These are phyloP conservation scores for Knoxia roxburghii DNA, from an alignment of 257 asterid species.

Conservation along the genomic window DNA sequence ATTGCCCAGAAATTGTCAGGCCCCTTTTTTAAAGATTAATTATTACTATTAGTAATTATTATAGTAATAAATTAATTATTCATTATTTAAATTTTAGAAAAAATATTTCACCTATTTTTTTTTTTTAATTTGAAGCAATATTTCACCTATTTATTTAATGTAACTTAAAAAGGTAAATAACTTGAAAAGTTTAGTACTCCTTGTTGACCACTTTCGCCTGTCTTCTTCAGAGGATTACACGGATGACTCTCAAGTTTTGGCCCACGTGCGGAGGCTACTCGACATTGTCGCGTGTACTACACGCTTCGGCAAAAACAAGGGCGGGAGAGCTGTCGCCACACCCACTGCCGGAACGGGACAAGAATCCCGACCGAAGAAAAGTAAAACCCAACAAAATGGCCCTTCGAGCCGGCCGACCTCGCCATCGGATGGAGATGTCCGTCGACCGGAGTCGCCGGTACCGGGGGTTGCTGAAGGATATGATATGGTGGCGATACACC, in stretches of 20 bases:
- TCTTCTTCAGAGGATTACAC: conserved; percentile 66
- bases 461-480: conserved; percentile 50
- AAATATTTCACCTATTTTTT: too few relatives aligned
- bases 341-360: conserved; percentile 21
- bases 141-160: too few relatives aligned
- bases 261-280: conserved; percentile 90
- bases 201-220: conserved; percentile 37
- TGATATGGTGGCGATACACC: conserved; percentile 97
- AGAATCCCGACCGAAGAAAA: conserved; percentile 51
- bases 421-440: conserved; percentile 46
- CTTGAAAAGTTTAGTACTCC: too few relatives aligned
- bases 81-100: too few relatives aligned
- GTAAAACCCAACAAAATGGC: conserved; percentile 35
- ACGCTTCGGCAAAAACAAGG: conserved; percentile 74
- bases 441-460: conserved; percentile 40
- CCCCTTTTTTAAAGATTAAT: too few relatives aligned
- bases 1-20: too few relatives aligned
- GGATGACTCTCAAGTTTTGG: conserved; percentile 60
- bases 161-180: too few relatives aligned
- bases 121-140: too few relatives aligned
- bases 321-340: conserved; percentile 24
- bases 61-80: too few relatives aligned
- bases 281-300: conserved; percentile 96
- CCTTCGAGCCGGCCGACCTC: conserved; percentile 33
- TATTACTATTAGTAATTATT: too few relatives aligned